phyloP scores from a whole-genome alignment of 495 filamentous ascomycete species.

The Hypoxylon trugodes region DNA sequence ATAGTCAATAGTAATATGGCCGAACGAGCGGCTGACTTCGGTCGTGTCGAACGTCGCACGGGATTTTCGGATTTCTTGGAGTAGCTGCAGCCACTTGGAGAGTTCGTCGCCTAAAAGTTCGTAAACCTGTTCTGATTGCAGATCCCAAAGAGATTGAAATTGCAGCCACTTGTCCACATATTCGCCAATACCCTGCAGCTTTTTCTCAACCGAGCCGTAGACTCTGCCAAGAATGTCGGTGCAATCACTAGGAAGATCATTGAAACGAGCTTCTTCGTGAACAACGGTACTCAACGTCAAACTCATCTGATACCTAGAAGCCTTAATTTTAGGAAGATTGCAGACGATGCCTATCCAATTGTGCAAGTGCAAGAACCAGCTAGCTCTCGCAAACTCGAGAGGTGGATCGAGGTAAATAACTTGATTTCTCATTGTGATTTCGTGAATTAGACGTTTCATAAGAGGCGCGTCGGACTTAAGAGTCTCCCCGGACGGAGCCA shows the following conservation, averaged over 20 bases:
- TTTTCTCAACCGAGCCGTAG: slow-evolving; percentile 80
- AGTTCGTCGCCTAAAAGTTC: slow-evolving; percentile 90
- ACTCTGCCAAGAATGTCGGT: slow-evolving; percentile 78
- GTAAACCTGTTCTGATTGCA: slow-evolving; percentile 94
- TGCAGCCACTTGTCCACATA: slow-evolving; percentile 98
- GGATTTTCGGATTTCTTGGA: slow-evolving; percentile 93
- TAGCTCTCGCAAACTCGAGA: slow-evolving; percentile 87
- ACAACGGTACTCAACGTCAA: slow-evolving; percentile 66
- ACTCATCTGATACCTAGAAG: slow-evolving; percentile 92
- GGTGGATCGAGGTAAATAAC: slow-evolving; percentile 95
- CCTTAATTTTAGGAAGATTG: slow-evolving; percentile 90
- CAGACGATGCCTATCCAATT: slow-evolving; percentile 92
- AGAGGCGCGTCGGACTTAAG: slow-evolving; percentile 59
- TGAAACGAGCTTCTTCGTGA: slow-evolving; percentile 77
- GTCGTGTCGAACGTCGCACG: slow-evolving; percentile 95
- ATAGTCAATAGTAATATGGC: slow-evolving; percentile 93
- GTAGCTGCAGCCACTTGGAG: slow-evolving; percentile 88
- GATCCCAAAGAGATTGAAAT: slow-evolving; percentile 98
- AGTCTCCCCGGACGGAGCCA: slow-evolving; percentile 48
- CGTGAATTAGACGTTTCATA: slow-evolving; percentile 78
- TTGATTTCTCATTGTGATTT: slow-evolving; percentile 96
- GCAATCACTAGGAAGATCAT: slow-evolving; percentile 84
- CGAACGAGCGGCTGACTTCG: slow-evolving; percentile 88
- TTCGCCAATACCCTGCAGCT: slow-evolving; percentile 73
- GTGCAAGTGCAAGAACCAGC: slow-evolving; percentile 92